Evolutionary conservation across 768 basidiomycete species (phyloP).

Genomic region (Cyclocybe aegerita): DNA sequence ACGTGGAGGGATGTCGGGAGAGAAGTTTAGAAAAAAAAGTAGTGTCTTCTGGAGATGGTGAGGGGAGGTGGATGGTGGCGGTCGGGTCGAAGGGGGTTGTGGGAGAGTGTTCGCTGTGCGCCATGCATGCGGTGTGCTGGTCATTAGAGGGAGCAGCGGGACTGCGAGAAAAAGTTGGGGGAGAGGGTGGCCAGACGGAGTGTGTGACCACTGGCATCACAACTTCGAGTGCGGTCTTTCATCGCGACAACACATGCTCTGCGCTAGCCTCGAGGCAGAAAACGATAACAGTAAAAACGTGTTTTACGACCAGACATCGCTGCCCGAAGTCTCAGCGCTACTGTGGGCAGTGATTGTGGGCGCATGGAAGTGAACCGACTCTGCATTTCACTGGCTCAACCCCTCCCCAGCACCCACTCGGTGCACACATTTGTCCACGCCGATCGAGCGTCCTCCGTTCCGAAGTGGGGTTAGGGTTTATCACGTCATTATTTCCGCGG

Average conservation of each 20-base stretch:
- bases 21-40: too few relatives aligned
- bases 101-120: not conserved
- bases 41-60: not conserved
- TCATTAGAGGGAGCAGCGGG: not conserved
- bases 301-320: too few relatives aligned
- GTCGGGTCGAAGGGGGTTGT: not conserved
- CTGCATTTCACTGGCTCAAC: too few relatives aligned
- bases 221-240: too few relatives aligned
- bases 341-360: not conserved
- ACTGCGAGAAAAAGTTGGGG: too few relatives aligned
- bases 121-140: slow-evolving; percentile 7
- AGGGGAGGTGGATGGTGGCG: not conserved
- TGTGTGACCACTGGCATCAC: not conserved
- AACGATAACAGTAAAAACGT: too few relatives aligned
- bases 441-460: not conserved
- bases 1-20: too few relatives aligned
- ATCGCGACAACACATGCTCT: too few relatives aligned
- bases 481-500: not conserved
- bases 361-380: too few relatives aligned
- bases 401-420: too few relatives aligned
- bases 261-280: too few relatives aligned
- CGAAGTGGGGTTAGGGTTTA: slow-evolving; percentile 13
- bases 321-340: not conserved
- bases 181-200: too few relatives aligned
- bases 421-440: not conserved